Evolutionary conservation across 2,329 filamentous ascomycete species (phyloP), one percentile per base, ranked within the genome.

Genomic region (Epichloe glyceriae): DNA sequence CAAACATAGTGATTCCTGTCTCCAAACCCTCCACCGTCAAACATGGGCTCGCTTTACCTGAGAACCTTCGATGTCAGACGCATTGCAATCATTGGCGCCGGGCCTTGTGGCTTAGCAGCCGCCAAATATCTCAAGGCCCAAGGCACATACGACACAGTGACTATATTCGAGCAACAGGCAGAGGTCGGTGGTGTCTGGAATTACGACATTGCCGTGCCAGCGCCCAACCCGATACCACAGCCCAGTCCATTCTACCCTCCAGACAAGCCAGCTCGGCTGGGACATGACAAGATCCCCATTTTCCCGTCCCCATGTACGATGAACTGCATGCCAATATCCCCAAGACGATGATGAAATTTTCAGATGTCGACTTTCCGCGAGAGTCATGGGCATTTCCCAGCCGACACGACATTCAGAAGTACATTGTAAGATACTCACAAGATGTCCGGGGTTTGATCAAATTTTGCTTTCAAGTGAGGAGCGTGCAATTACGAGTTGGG

Each of bases 271-370:
- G 66, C 82, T 52, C 79, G 73, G 70, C 62, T 64, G 17, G 60
- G 62, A 45, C 55, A 52, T 15, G 56, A 60, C 6, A 57, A 57
- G 38, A 61, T 76, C 1, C 77, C 84, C 5, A 65, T 81, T 2
- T 95, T 91, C 60, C 73, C 87, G n/a, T 88, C 86, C 17, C 90
- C 3, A 79, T 95, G 67, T 96, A 96, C 65, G 80, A 88, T 46
- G 70, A 76, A 22, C 71, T 96, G 15, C 84, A 95, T 61, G 89
- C 90, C 20, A 97, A 97, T 64, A 89, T 96, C 46, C 86, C 89
- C 0, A 80, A 85, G 53, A 73, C 74, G 0, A 64, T 96, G 49
- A 97, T 97, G 91, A 71, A 75, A 4, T 96, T 83, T 64, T 83
- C 83, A 4, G 85, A 91, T 57, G 70, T 79, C 6, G 63, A 75